phyloP scores from a whole-genome alignment of 2,329 filamentous ascomycete species.

The Grosmannia clavigera region DNA sequence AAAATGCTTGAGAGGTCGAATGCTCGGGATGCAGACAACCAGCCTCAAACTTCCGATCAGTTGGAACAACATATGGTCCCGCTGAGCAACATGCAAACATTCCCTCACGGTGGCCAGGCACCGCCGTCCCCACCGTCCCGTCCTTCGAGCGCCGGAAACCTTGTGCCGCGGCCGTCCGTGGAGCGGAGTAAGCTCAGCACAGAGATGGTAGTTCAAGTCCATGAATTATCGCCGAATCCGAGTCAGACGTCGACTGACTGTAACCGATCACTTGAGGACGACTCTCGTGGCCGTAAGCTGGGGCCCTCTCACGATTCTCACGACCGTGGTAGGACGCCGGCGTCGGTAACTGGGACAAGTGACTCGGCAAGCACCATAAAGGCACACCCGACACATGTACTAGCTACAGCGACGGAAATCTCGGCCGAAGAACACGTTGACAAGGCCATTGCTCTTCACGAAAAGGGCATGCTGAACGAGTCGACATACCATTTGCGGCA shows the following conservation, averaged over 20 bases:
- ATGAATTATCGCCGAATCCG: conserved; percentile 30
- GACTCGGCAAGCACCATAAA: conserved; percentile 44
- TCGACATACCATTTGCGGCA: conserved; percentile 92
- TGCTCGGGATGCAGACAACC: conserved; percentile 44
- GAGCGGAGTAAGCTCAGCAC: conserved; percentile 39
- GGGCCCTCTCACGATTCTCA: conserved; percentile 25
- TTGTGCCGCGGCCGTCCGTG: conserved; percentile 31
- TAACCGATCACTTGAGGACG: conserved; percentile 34
- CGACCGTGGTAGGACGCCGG: conserved; percentile 28
- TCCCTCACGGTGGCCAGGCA: conserved; percentile 30
- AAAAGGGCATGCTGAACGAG: conserved; percentile 76
- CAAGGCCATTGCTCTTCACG: conserved; percentile 82
- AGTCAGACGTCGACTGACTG: conserved; percentile 33
- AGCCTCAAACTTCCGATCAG: conserved; percentile 40
- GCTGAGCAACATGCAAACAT: conserved; percentile 29
- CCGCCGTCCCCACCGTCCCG: conserved; percentile 51
- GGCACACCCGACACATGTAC: conserved; percentile 30
- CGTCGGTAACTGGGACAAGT: conserved; percentile 33
- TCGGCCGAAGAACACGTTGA: conserved; percentile 79
- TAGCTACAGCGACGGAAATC: conserved; percentile 52
- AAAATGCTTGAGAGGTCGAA: conserved; percentile 57
- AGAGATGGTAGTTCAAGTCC: conserved; percentile 29
- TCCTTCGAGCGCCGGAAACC: conserved; percentile 42
- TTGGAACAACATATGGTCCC: conserved; percentile 46
- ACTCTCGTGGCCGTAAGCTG: conserved; percentile 31